Base-by-base conservation (phyloP, 1,284 basidiomycete genomes). In the Trichosporon sp. region DNA sequence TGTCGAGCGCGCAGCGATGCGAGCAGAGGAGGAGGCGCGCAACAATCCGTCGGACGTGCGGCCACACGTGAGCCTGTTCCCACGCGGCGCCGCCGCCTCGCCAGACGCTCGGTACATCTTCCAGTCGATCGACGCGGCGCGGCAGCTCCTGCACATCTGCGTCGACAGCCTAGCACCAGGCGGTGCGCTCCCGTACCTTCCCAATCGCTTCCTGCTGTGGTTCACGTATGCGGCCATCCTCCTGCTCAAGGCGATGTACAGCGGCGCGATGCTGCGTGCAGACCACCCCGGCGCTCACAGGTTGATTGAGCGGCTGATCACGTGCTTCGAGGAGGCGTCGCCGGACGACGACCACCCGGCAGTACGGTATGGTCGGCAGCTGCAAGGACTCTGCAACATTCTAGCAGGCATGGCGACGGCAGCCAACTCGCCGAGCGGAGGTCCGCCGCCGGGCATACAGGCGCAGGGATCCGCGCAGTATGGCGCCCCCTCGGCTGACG, bases 71-170 rank as follows among this genome's bases (percentile, higher is more conserved):
- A 73, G 70, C 27, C 70, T 79, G 19, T 80, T 80, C 66, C 78
- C 78, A 0, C 69, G 77, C 23, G 77, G 78, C 7, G 74, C 77
- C 1, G 78, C 77, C 0, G 74, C 75, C 9, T 73, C 70, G 1
- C 78, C 78, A 3, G 78, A 80, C 37, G 77, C 77, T 13, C 66
- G 78, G 25, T 78, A 80, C 65, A 80, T 80, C 61, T 76, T 76
- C 65, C 75, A 77, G 59, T 75, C 76, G 19, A 76, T 74, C 61
- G 77, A 80, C 58, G 77, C 80, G 0, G 79, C 78, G 2, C 60
- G 74, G 16, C 74, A 79, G 57, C 64, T 81, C 3, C 68, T 81
- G 8, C 69, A 73, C 40, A 78, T 81, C 27, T 80, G 78, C 65
- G 74, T 78, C n/a, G 74, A 80, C 59, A 70, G 70, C 11, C 64